Percentiles rank a stretch among this genome's conserved stretches.
Evolutionary conservation across 2,329 filamentous ascomycete species (phyloP).

Genomic region (Cadophora malorum): DNA sequence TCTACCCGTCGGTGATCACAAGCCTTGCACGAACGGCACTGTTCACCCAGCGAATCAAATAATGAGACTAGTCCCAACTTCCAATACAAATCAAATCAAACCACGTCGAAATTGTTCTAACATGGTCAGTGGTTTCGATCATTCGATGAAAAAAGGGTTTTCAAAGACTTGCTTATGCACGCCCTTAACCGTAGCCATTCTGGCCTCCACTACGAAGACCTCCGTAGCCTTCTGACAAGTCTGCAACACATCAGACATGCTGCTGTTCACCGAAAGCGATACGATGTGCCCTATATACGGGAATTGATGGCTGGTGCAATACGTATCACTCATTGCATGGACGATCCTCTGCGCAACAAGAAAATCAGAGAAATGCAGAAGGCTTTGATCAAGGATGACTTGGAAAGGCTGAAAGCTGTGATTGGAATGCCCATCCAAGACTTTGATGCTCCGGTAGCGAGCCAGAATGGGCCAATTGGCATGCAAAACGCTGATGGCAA

Average conservation of each 20-base stretch:
- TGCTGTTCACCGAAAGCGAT: not conserved
- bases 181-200: not conserved
- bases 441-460: not conserved
- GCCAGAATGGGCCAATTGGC: not conserved
- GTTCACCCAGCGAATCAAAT: too few relatives aligned
- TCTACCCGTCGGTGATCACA: not conserved
- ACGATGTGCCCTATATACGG: not conserved
- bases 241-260: not conserved
- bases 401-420: not conserved
- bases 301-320: not conserved
- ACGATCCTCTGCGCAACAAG: constrained; percentile 3
- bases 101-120: not conserved
- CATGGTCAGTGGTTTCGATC: not conserved
- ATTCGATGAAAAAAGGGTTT: not conserved
- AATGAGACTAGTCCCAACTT: too few relatives aligned
- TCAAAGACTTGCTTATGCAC: not conserved
- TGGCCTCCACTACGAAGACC: not conserved
- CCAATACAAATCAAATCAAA: too few relatives aligned
- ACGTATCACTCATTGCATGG: not conserved
- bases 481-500: not conserved
- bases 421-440: not conserved
- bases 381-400: not conserved
- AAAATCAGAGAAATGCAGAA: constrained; percentile 11
- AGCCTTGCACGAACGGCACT: too few relatives aligned
- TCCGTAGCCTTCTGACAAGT: not conserved